Percentiles rank a stretch among this genome's conserved stretches.
phyloP scores from a whole-genome alignment of 768 basidiomycete species.

The Auricularia cornea region DNA sequence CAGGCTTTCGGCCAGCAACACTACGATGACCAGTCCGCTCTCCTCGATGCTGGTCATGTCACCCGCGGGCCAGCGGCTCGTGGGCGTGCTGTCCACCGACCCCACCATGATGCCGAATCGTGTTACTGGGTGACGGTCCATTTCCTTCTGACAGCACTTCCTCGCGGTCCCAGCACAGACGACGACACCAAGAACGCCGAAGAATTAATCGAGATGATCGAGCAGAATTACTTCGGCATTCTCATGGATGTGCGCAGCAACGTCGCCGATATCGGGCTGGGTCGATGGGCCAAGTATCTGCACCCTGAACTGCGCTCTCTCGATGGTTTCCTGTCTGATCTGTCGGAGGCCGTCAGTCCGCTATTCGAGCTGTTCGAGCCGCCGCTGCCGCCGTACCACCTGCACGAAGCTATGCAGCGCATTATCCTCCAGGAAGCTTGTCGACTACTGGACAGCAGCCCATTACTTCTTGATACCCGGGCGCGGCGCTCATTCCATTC shows the following conservation, averaged over 20 bases:
- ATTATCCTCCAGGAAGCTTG: neutral
- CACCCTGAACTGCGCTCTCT: too few species aligned
- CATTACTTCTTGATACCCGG: neutral
- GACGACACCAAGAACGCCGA: neutral
- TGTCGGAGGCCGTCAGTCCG: too few species aligned
- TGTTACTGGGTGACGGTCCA: neutral
- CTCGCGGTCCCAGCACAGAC: neutral
- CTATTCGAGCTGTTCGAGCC: neutral
- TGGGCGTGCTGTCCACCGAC: neutral
- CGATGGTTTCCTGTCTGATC: too few species aligned
- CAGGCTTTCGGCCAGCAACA: neutral
- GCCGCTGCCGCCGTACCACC: neutral
- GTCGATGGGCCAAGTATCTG: too few species aligned
- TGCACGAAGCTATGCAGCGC: neutral
- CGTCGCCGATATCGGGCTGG: too few species aligned
- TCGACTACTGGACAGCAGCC: neutral
- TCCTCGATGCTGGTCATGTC: neutral
- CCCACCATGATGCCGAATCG: neutral
- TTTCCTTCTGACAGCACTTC: neutral
- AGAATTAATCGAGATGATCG: neutral
- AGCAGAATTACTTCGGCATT: neutral
- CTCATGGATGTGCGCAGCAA: too few species aligned
- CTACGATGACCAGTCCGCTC: neutral
- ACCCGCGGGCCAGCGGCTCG: neutral
- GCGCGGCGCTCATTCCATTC: neutral